Conservation (phyloP, 345 rosid species). For the Acer negundo region DNA sequence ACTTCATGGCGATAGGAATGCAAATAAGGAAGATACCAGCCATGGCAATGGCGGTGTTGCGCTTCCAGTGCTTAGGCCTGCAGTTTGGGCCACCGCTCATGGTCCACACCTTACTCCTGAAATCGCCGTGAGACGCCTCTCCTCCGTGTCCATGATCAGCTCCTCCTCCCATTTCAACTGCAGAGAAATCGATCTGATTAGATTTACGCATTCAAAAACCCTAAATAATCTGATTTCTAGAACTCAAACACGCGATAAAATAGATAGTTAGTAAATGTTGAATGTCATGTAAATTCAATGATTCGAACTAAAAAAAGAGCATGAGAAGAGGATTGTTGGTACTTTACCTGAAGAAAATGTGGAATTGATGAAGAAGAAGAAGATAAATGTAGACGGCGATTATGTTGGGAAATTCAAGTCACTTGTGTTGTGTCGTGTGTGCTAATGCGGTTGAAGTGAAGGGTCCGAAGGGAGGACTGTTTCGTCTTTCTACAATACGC, state of each 20-base stretch:
- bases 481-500: conserved; percentile 5
- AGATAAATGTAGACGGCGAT: not conserved
- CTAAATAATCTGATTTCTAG: conserved; percentile 5
- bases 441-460: not conserved
- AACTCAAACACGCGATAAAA: not conserved
- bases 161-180: conserved; percentile 46
- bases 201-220: not conserved
- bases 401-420: not conserved
- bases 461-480: not conserved
- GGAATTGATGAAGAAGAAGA: not conserved
- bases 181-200: conserved; percentile 15
- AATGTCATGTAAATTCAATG: no score
- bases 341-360: conserved; percentile 14
- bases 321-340: not conserved
- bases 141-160: conserved; percentile 83
- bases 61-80: conserved; percentile 96
- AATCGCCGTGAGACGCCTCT: conserved; percentile 67
- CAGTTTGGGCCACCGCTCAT: conserved; percentile 95
- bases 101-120: conserved; percentile 93
- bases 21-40: conserved; percentile 78
- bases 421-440: not conserved
- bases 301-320: not conserved
- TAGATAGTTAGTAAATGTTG: not conserved
- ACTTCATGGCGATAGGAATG: conserved; percentile 88
- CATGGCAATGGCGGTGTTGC: conserved; percentile 97